Evolutionary conservation across 345 rosid species (phyloP), one percentile per base, ranked within the genome.

Genomic region (Dovyalis caffra): DNA sequence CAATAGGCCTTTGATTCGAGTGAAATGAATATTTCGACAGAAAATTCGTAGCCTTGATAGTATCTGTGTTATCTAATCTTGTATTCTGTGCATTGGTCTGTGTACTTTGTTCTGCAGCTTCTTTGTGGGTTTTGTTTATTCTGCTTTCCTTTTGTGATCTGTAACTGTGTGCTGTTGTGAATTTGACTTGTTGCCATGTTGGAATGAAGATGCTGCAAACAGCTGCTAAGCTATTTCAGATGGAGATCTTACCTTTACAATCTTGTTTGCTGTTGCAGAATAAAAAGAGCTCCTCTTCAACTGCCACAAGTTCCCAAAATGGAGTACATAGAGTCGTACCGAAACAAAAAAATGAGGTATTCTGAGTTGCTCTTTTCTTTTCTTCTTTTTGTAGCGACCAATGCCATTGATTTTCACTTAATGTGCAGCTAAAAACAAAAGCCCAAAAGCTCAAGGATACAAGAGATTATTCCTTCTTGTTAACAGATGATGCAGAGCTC

Each of bases 381-480:
- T 29, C n/a, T 26, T 68, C 62, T 70, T 32, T 74, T 32, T 71
- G 49, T 53, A 58, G 38, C 45, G 66, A 26, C 26, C 34, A 75
- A 32, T 78, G 34, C 23, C 16, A 23, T 35, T 64, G 49, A 57
- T 43, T 57, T 45, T 68, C 23, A 68, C 35, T 38, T 77, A 40
- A 43, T 35, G 65, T 69, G 72, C 88, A 92, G 97, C 40, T 81
- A 71, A 82, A 83, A 74, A 82, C 64, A 62, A 90, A 89, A 85
- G 97, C 82, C 70, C 90, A 91, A 75, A 83, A 88, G 64, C 86
- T 93, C 23, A 95, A 90, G 83, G 87, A 80, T 66, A 86, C 91
- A 6, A 86, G 98, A 81, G 99, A 95, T 78, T 95, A 95, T 85
- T 95, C 99, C 26, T 95, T 93, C 73, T 85, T 95, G 61, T 80